Percentiles rank a stretch among this genome's conserved stretches.
Evolutionary conservation across 495 filamentous ascomycete genomes (phyloP).

Genomic region (Sordaria brevicollis): DNA sequence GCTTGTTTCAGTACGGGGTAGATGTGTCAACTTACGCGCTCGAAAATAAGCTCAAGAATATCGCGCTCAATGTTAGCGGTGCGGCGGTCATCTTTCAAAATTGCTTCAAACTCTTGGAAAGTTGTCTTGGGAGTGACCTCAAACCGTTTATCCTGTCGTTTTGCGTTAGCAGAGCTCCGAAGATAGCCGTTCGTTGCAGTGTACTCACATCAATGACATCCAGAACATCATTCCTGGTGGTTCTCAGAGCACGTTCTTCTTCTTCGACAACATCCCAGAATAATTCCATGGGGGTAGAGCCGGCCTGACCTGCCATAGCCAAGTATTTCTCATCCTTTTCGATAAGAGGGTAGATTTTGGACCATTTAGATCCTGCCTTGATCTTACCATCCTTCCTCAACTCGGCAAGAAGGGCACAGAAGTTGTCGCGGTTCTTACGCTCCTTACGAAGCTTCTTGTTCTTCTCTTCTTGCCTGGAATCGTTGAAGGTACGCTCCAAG

Average conservation of each 20-base stretch:
- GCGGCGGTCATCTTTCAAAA: slow-evolving; percentile 73
- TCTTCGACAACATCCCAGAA: slow-evolving; percentile 97
- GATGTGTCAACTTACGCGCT: slow-evolving; percentile 37
- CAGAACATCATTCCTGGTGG: slow-evolving; percentile 71
- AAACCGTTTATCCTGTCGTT: slow-evolving; percentile 71
- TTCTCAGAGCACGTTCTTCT: slow-evolving; percentile 74
- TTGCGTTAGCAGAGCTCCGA: background rate
- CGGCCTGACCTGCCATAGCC: slow-evolving; percentile 74
- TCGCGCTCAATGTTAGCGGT: slow-evolving; percentile 75
- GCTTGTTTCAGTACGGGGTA: background rate
- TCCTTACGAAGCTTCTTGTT: slow-evolving; percentile 68
- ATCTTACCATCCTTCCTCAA: slow-evolving; percentile 70
- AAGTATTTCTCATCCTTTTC: slow-evolving; percentile 74
- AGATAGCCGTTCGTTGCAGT: background rate
- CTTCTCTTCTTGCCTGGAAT: slow-evolving; percentile 78
- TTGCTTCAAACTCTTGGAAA: slow-evolving; percentile 70
- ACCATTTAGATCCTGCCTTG: slow-evolving; percentile 87
- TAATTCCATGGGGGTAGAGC: slow-evolving; percentile 84
- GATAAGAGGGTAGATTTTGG: slow-evolving; percentile 65
- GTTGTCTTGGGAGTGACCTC: slow-evolving; percentile 80
- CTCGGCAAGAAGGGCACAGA: slow-evolving; percentile 60
- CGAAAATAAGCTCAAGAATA: slow-evolving; percentile 66
- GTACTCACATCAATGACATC: slow-evolving; percentile 80
- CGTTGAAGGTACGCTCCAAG: slow-evolving; percentile 81
- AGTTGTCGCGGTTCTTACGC: slow-evolving; percentile 75